Percentiles rank a stretch among this genome's conserved stretches.
phyloP scores from a whole-genome alignment of 2,329 filamentous ascomycete species.

The Ceratocystis harringtonii region DNA sequence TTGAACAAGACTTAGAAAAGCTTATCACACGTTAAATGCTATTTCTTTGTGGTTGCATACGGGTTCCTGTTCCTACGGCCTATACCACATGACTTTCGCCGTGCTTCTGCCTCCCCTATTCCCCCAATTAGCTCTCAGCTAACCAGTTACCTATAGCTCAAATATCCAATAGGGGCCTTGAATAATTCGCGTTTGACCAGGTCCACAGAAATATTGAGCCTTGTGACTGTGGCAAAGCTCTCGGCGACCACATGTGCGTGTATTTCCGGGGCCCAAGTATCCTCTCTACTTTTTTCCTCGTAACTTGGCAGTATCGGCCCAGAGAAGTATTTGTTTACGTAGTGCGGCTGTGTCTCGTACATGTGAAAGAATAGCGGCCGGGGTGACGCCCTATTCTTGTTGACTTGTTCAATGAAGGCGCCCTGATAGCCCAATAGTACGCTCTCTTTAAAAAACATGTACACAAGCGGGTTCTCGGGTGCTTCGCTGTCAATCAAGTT shows the following conservation, averaged over 20 bases:
- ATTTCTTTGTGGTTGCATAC: too few species aligned
- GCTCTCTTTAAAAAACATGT: not conserved
- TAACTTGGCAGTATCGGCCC: not conserved
- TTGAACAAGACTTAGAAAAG: not conserved
- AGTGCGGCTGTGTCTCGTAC: not conserved
- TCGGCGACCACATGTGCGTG: not conserved
- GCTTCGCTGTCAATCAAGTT: not conserved
- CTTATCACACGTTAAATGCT: too few species aligned
- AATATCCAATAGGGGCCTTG: not conserved
- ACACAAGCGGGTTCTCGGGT: not conserved
- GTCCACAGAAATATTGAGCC: not conserved
- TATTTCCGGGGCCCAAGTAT: not conserved
- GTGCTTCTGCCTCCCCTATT: too few species aligned
- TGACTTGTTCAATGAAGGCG: not conserved
- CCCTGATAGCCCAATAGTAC: too few species aligned
- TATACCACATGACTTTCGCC: too few species aligned
- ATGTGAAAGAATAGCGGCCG: not conserved
- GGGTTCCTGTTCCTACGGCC: too few species aligned
- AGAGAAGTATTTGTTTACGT: not conserved
- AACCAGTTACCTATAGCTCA: too few species aligned
- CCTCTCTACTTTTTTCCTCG: not conserved
- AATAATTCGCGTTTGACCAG: not conserved
- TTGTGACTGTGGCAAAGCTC: not conserved
- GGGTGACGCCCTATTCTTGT: not conserved
- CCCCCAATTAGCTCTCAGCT: too few species aligned